Base-by-base conservation (phyloP, 2,329 filamentous ascomycete species). In the Hymenoscyphus fructigenus region DNA sequence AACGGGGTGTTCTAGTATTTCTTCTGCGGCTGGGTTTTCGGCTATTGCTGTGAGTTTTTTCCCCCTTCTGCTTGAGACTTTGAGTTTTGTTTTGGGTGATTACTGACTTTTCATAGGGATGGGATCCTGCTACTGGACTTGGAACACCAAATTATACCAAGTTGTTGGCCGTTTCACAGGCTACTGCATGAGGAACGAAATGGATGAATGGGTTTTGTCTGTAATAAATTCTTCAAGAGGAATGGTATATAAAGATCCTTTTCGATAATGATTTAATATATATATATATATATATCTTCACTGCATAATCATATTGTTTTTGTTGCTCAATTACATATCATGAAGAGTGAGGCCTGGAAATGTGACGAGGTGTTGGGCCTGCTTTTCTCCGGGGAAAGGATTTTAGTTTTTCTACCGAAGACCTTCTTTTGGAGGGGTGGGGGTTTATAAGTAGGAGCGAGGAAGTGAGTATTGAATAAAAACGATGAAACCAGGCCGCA, bases 1-100 rank as follows among this genome's bases (percentile, higher is more conserved):
- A 20, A 72, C 71, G 5, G 79, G 79, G 7, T 82, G 80, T 64
- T 62, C 60, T 59, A 67, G 70, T 32, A 65, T 67, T 9, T 70
- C 71, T 38, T 67, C 60, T 50, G 65, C 65, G 38, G 70, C 68
- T 59, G 69, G 70, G 4, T 71, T 71, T 57, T 65, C 61, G 15
- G 71, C 69, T 53, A 69, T 71, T 56, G 29, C 69, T 34, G 68
- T 67, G 57, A 60, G 68, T 68, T 63, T 20, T n/a, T 38, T 20
- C 38, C 34, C 10, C 26, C 14, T 38, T 20, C 28, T 36, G 17
- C 17, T 10, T 28, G 65, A 65, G 61, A 20, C 44, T 20, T 28
- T 38, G 12, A 20, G 17, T 32, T 14, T 36, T 9, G 14, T 20
- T 41, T 44, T 47, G 29, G 15, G 55, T 34, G 12, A 2, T 41